Percentiles rank a stretch among this genome's conserved stretches.
Conservation (phyloP, 345 rosid genomes). For the Hirschfeldia incana region DNA sequence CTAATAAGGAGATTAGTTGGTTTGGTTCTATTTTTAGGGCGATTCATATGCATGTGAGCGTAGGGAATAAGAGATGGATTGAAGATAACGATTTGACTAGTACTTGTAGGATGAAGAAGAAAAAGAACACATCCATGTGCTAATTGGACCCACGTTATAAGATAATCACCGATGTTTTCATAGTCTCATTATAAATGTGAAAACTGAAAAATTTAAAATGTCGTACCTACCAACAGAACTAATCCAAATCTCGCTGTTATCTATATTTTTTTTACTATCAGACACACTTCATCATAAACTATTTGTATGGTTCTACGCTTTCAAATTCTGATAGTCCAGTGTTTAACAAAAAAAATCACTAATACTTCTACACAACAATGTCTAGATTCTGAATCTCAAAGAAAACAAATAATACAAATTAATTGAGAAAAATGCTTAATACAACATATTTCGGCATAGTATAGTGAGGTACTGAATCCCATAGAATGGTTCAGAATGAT, state of each 20-base stretch:
- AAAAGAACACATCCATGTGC: constrained; percentile 15
- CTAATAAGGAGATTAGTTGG: constrained; percentile 18
- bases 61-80: background rate
- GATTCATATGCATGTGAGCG: background rate
- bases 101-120: background rate
- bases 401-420: no score
- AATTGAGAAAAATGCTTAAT: background rate
- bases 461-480: no score
- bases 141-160: background rate
- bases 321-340: background rate
- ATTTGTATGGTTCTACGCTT: background rate
- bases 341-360: background rate
- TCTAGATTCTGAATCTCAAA: no score
- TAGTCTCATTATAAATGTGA: constrained; percentile 2
- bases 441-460: no score
- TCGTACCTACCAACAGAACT: background rate
- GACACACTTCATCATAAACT: background rate
- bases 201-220: background rate
- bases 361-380: background rate
- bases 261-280: background rate
- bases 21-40: background rate
- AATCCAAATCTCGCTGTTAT: constrained; percentile 12
- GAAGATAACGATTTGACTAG: constrained; percentile 23
- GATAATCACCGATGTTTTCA: background rate
- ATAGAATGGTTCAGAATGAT: no score